Conservation (phyloP, 1,284 basidiomycete species). For the Tilletia caries region DNA sequence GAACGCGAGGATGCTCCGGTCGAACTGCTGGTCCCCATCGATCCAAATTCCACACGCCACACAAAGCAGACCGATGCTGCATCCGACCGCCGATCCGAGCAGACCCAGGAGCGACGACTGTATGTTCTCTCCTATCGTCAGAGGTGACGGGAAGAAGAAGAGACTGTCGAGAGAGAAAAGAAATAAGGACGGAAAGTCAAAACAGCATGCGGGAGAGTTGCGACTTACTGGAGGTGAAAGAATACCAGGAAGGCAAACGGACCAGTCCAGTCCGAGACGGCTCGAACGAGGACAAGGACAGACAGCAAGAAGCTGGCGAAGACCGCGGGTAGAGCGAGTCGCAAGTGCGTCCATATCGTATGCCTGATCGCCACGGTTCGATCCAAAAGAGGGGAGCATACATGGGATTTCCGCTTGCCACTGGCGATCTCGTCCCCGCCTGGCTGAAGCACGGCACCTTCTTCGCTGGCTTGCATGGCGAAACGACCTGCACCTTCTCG, state of each 20-base stretch:
- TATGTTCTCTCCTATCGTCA: conserved; percentile 35
- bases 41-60: conserved; percentile 36
- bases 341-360: not conserved
- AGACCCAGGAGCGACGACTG: conserved; percentile 34
- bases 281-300: conserved; percentile 27
- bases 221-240: conserved; percentile 18
- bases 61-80: conserved; percentile 29
- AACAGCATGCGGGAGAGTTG: not conserved
- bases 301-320: conserved; percentile 25
- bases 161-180: conserved; percentile 18
- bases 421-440: too few relatives aligned
- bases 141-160: conserved; percentile 41
- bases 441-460: too few relatives aligned
- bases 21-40: conserved; percentile 15
- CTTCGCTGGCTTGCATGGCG: too few relatives aligned
- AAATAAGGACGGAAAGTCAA: not conserved
- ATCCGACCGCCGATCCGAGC: conserved; percentile 25
- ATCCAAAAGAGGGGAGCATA: not conserved
- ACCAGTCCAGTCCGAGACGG: conserved; percentile 25
- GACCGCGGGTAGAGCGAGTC: not conserved
- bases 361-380: not conserved
- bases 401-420: too few relatives aligned
- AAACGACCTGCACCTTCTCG: too few relatives aligned
- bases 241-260: conserved; percentile 29
- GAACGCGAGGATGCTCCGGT: not conserved